These are phyloP conservation scores for Colletotrichum limetticola DNA, from an alignment of 2,329 filamentous ascomycete species.

Conservation along the genomic window DNA sequence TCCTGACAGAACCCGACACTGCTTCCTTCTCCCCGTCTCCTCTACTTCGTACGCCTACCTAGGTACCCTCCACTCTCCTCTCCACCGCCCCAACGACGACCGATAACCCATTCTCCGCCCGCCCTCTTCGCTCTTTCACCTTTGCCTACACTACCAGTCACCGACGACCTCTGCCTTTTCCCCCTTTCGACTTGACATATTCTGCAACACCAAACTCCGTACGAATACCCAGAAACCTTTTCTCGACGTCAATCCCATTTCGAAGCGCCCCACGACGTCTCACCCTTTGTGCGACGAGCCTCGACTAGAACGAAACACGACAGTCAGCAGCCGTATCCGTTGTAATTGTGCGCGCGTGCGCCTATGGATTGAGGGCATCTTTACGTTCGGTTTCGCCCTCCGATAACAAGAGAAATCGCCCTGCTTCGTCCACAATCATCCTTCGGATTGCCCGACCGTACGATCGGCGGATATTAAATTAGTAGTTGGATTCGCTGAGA, in stretches of 20 bases:
- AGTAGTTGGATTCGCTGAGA: not conserved
- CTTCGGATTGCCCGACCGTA: not conserved
- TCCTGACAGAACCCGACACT: not conserved
- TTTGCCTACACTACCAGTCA: not conserved
- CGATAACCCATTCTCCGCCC: not conserved
- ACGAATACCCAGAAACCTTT: not conserved
- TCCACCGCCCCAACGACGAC: not conserved
- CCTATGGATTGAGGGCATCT: not conserved
- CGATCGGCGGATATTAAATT: not conserved
- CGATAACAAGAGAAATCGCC: not conserved
- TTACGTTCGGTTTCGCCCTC: not conserved
- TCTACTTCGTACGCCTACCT: not conserved
- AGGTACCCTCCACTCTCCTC: not conserved
- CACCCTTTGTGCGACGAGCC: not conserved
- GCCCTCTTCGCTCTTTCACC: not conserved
- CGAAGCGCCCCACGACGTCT: not conserved
- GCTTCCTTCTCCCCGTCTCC: not conserved
- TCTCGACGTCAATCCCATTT: not conserved
- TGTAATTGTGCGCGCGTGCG: not conserved
- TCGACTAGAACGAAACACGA: constrained; percentile 1
- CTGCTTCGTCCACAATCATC: not conserved
- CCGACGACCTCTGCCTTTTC: not conserved
- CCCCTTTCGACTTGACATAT: not conserved
- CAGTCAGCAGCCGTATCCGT: not conserved
- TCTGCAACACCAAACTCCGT: not conserved